Conservation (phyloP, 305 asterid species). For the Salvia sclarea region DNA sequence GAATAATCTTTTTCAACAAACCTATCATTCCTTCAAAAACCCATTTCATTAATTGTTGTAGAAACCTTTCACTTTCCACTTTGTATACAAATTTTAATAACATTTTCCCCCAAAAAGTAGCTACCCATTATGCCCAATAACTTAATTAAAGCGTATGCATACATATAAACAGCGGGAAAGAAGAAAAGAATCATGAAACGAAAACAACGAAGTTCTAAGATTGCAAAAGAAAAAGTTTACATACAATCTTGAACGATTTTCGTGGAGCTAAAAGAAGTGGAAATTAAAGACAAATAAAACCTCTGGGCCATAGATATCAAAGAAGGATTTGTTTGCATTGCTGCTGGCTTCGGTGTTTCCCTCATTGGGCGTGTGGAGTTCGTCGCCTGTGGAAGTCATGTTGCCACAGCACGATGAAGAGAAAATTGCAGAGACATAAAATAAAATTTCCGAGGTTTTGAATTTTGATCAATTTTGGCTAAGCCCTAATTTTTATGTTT, state of each 20-base stretch:
- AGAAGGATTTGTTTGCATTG: constrained; percentile 54
- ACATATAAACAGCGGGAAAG: not conserved
- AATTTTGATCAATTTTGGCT: constrained; percentile 8
- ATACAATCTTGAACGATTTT: constrained; percentile 2
- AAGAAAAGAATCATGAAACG: not conserved
- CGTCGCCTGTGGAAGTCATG: constrained; percentile 47
- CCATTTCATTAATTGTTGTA: not conserved
- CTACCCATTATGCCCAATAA: constrained; percentile 4
- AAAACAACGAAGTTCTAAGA: not conserved
- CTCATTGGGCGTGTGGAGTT: constrained; percentile 36
- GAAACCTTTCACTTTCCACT: not conserved
- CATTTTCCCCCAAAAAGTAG: not conserved
- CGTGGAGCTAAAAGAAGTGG: not conserved
- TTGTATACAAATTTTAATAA: constrained; percentile 12
- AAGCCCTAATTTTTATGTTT: constrained; percentile 18
- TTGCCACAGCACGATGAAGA: constrained; percentile 14
- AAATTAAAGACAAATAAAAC: constrained; percentile 30
- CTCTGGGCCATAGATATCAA: constrained; percentile 83
- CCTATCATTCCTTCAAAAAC: not conserved
- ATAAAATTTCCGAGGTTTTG: not conserved
- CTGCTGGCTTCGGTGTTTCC: constrained; percentile 35
- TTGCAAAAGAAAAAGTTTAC: not conserved
- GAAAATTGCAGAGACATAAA: not conserved
- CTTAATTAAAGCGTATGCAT: not conserved
- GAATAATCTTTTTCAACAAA: constrained; percentile 4